Evolutionary conservation across 495 filamentous ascomycete species (phyloP).

Genomic region (Penicillium subrubescens): DNA sequence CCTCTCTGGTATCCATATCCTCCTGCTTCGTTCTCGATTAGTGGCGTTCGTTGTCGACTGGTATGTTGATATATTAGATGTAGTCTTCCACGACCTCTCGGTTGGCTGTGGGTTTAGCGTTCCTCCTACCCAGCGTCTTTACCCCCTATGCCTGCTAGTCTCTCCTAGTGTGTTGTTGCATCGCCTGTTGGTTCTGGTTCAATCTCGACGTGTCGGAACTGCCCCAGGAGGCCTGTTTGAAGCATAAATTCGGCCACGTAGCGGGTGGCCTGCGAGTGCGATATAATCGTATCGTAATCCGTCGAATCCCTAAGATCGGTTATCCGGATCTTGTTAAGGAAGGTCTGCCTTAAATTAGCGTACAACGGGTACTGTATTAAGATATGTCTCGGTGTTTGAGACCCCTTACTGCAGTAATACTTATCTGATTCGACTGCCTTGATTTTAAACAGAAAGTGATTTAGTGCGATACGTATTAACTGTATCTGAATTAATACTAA

Average conservation of each 20-base stretch:
- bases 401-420: background rate
- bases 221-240: background rate
- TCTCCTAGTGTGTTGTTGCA: too few relatives aligned
- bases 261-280: background rate
- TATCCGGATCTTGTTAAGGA: background rate
- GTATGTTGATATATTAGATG: background rate
- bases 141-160: background rate
- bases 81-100: background rate
- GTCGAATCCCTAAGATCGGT: background rate
- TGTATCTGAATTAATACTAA: too few relatives aligned
- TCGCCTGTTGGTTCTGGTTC: background rate
- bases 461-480: background rate
- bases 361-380: background rate
- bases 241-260: background rate
- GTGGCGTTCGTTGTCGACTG: background rate
- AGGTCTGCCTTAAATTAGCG: background rate
- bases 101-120: background rate
- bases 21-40: background rate
- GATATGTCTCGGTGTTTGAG: background rate
- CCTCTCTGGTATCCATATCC: too few relatives aligned
- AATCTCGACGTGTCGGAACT: background rate
- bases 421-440: background rate
- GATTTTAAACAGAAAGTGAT: background rate
- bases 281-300: background rate
- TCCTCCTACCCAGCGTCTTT: background rate